Evolutionary conservation across 352 stramenopile genomes (phyloP).

Genomic region (Pythium utonaiense): DNA sequence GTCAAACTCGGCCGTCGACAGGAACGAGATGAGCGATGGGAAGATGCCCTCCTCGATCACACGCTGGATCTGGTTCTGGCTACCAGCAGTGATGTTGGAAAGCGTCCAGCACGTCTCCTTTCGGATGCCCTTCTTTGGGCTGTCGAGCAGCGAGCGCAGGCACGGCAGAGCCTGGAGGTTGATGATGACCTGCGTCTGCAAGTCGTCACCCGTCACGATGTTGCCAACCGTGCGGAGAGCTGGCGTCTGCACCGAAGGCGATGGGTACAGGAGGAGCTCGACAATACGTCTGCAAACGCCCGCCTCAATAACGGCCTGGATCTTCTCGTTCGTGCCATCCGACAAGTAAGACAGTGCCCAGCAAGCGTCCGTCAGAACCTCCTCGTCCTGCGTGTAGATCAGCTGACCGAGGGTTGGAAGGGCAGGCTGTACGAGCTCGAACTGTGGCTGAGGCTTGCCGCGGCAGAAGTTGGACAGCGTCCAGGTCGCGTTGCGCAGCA

Average conservation of each 20-base stretch:
- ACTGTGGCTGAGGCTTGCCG: conserved; percentile 72
- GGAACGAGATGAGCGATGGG: conserved; percentile 94
- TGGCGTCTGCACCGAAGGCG: conserved; percentile 79
- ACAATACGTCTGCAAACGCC: conserved; percentile 96
- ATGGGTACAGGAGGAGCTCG: conserved; percentile 90
- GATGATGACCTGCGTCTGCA: conserved; percentile 99
- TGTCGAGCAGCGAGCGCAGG: conserved; percentile 92
- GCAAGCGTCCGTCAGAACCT: conserved; percentile 99
- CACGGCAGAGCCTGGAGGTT: conserved; percentile 97
- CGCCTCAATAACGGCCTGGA: conserved; percentile 97
- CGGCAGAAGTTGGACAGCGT: conserved; percentile 99
- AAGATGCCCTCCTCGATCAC: conserved; percentile 98
- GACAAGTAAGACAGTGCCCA: conserved; percentile 98
- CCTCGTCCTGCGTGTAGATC: conserved; percentile 97
- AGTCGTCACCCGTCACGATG: conserved; percentile 99
- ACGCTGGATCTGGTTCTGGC: conserved; percentile 98
- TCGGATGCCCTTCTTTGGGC: conserved; percentile 97
- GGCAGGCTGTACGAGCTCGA: conserved; percentile 86
- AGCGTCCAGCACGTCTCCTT: conserved; percentile 99
- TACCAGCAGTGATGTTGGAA: conserved; percentile 99
- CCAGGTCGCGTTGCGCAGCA: conserved; percentile 99
- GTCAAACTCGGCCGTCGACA: conserved; percentile 97
- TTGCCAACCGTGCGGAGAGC: conserved; percentile 93
- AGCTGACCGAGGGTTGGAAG: conserved; percentile 96
- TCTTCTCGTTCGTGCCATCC: conserved; percentile 98